A percentile compares a stretch with the other conserved stretches of the same genome.
phyloP scores from a whole-genome alignment of 768 basidiomycete genomes.

The Tricholoma sp. region DNA sequence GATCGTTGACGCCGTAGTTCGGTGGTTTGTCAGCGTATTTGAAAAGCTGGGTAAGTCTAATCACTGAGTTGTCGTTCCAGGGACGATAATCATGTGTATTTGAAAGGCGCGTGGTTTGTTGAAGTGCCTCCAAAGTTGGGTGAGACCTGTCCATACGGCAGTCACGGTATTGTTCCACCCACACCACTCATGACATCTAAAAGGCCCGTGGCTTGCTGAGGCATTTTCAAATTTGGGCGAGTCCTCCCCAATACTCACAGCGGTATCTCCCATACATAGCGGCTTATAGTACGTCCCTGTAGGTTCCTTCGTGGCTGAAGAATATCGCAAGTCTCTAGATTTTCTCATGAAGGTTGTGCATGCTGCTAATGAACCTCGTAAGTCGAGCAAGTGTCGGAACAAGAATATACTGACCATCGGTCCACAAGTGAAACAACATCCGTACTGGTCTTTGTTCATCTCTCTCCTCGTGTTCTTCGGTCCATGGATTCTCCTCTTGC shows the following conservation, averaged over 20 bases:
- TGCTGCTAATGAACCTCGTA: constrained; percentile 5
- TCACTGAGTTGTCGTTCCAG: neutral
- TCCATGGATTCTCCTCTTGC: constrained; percentile 20
- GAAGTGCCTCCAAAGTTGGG: neutral
- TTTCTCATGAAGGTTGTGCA: neutral
- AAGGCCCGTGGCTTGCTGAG: too few species aligned
- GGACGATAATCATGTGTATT: neutral
- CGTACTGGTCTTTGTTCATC: constrained; percentile 9
- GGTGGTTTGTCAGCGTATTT: neutral
- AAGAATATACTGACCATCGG: neutral
- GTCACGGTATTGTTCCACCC: too few species aligned
- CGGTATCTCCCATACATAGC: neutral
- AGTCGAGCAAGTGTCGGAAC: neutral
- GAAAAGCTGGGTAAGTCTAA: neutral
- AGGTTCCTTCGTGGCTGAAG: neutral
- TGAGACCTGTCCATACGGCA: neutral
- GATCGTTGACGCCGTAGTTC: neutral
- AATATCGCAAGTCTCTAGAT: neutral
- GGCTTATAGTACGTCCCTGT: neutral
- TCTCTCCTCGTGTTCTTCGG: constrained; percentile 17
- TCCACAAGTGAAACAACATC: constrained; percentile 12
- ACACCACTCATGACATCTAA: too few species aligned
- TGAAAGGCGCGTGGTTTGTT: neutral
- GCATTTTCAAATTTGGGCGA: too few species aligned
- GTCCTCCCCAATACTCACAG: too few species aligned